Evolutionary conservation across 768 basidiomycete species (phyloP), one percentile per base, ranked within the genome.

Genomic region (Pisolithus albus): DNA sequence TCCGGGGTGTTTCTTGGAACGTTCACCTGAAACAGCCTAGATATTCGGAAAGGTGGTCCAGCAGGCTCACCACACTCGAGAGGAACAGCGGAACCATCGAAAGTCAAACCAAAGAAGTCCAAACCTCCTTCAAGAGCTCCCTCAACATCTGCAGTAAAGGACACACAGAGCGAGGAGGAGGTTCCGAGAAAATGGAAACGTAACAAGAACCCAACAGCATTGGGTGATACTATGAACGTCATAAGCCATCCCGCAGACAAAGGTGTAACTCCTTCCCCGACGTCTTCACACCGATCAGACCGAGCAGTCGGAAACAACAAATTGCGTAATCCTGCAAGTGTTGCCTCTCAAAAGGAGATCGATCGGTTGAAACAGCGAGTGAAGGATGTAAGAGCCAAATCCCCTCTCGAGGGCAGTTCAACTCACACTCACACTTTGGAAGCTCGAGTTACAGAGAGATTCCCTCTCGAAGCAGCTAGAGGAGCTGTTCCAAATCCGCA

Each of bases 401-500:
- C 11, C 46, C 30, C 36, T 15, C 1, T 42, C 41, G 28, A 26
- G 37, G 34, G 21, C 28, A 28, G 28, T 37, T 13, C 19, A 40
- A 48, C 43, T 5, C 34, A 46, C 47, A 48, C 43, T 5, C 30
- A 46, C 47, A 47, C 36, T 39, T 40, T 4, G 8, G 26, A 21
- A 68, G 66, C 57, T 70, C 2, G 64, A 76, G 50, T 58, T 59
- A n/a, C 75, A 77, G 46, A 72, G 77, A 21, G 69, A 75, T 28
- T 64, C 71, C 23, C 61, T 88, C 1, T 70, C 72, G 34, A 64
- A 70, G 16, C 82, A 84, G 51, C 56, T 89, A 16, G 78, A 88
- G 39, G 81, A 86, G 53, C 62, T 80, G 7, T 73, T 79, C 48
- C 71, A 74, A 32, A 67, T 82, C 38, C 78, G 85, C 42, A 64